Evolutionary conservation across 2,329 filamentous ascomycete species (phyloP), one percentile per base, ranked within the genome.

Genomic region (Phialemonium atrogriseum): DNA sequence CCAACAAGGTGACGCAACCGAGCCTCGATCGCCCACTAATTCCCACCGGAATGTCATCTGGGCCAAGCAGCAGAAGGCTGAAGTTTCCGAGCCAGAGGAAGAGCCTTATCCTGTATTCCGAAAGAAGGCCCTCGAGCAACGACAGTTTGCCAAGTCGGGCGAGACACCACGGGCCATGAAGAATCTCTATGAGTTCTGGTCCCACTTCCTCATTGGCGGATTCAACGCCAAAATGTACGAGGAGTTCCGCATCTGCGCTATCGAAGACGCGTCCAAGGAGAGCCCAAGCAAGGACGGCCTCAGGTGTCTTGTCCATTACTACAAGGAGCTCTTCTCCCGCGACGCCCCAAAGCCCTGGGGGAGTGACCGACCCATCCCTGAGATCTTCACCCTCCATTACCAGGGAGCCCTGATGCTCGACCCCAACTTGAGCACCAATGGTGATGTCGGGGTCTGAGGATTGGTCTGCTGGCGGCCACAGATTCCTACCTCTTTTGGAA

Each of bases 141-240:
- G 64, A 34, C 46, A 51, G 20, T 32, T 39, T 5, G 52, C 54
- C 20, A 39, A 51, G 16, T 20, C 45, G 12, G 52, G 56, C 27
- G 54, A 64, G 34, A 56, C 52, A 23, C 68, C 71, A 29, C 60
- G 64, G 38, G 68, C 77, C 47, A 77, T 81, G 66, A 68, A 74
- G 49, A 66, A 75, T 36, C 68, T 84, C 18, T 86, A 85, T 59
- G 69, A 77, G 41, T 84, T 84, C 60, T 87, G 81, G 80, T 75
- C 76, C 13, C 73, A 80, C 52, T 84, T 82, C 50, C 66, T 87
- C 41, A 69, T 77, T 40, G 68, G 74, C 47, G 79, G 82, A 57
- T 86, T 87, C 68, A 83, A 87, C 54, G 64, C 68, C 36, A 65
- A 64, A 50, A 83, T 88, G 74, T 87, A 87, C 59, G 64, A 73